Base-by-base conservation (phyloP, 2,329 filamentous ascomycete genomes). In the Colletotrichum lentis region DNA sequence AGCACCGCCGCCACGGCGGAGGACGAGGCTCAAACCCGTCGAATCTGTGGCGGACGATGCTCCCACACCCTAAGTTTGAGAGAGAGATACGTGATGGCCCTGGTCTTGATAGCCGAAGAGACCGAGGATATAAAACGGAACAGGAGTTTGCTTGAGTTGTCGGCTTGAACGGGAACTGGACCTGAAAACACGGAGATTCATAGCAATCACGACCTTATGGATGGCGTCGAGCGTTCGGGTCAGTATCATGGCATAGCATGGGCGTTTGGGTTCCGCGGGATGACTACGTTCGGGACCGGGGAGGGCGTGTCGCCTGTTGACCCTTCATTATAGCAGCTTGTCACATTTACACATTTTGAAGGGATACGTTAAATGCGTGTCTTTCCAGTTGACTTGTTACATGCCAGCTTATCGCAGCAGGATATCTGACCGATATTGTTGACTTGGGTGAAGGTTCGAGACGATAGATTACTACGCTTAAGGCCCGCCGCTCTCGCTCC, bases 1-100 rank as follows among this genome's bases (percentile, higher is more conserved):
- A 70, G 80, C 81, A 59, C 81, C 81, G 18, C 81, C 81, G 10
- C 83, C 83, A 6, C 78, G 83, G 70, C 77, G 83, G 47, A 79
- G 77, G 68, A 82, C 82, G 43, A 79, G 79, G 72, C 75, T 81
- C 70, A 81, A 79, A 46, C 65, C 67, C n/a, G 24, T 56, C 27
- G 67, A 69, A 46, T 46, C 67, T 11, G 52, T 52, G 5, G 57
- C 58, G 31, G 63, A 63, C 14, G 46, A 47, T 35, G 35, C 31
- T 47, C 22, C 57, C 11, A 50, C 37, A 8, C 31, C 63, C 20
- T 52, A 47, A 20, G 14, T 20, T n/a, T 49, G 44, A 64, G 18
- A 53, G 22, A 43, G 3, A 11, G 14, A 31, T 24, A 22, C n/a
- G 22, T 24, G 24, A 49, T 24, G 37, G 57, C 41, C 53, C 20